Base-by-base conservation (phyloP, 495 filamentous ascomycete species). In the Penicillium robsamsonii region DNA sequence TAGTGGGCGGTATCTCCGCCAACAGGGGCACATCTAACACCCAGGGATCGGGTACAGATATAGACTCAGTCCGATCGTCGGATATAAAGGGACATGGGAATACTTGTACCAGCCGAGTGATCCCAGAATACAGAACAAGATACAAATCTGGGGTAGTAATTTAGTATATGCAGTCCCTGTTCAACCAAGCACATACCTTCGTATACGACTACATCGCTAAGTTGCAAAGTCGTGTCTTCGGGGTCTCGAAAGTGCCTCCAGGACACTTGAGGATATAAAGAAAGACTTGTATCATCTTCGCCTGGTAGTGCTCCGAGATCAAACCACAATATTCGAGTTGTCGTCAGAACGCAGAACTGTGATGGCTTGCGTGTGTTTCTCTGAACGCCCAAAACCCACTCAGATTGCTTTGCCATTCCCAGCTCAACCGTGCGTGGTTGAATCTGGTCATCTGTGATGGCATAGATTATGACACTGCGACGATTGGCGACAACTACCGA, bases 301-400 rank as follows among this genome's bases (percentile, higher is more conserved):
- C 55, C 52, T 9, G 46, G 38, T 25, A 46, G 35, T n/a, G 31
- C 31, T 22, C 25, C 49, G 20, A 76, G 25, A 54, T 75, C 71
- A 43, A 78, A 64, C 67, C 72, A 78, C 11, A 77, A 66, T 7
- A 82, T 60, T 22, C 73, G 68, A 22, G 62, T 65, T 6, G 75
- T 82, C 8, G 84, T 88, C 42, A 84, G 67, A 27, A 88, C 64
- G 59, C 81, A 87, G 12, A 83, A 65, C 24, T 84, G 77, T 8
- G 75, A 76, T 5, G 58, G 49, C 46, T 80, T 70, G n/a, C 69
- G 62, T 18, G 70, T 59, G 47, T 77, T 83, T 48, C 73, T 65
- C 33, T 75, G 75, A 15, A 84, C 50, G 48, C 80, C 79, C 22
- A 88, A 58, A n/a, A 88, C 81, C 71, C 78, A 80, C 60, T 81